phyloP scores from a whole-genome alignment of 1,139 yeast species.

The Geotrichum fermentans region DNA sequence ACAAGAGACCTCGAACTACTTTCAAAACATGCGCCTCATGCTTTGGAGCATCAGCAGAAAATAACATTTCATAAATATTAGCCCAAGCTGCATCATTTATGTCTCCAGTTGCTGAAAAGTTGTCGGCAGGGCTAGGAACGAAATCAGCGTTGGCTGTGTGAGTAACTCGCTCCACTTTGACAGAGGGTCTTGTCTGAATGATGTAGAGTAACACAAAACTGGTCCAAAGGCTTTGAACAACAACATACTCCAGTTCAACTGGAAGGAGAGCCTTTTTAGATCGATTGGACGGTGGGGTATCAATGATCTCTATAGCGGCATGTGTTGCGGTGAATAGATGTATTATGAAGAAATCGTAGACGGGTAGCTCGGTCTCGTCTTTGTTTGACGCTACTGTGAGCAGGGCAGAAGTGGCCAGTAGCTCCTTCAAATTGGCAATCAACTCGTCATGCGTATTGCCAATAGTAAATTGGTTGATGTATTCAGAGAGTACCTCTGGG shows the following conservation, averaged over 20 bases:
- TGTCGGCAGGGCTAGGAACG: neutral
- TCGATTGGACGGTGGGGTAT: neutral
- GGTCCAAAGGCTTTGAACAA: slow-evolving; percentile 27
- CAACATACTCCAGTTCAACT: slow-evolving; percentile 15
- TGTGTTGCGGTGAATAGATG: slow-evolving; percentile 34
- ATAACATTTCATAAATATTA: slow-evolving; percentile 5
- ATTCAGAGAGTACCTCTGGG: slow-evolving; percentile 1
- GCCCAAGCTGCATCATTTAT: slow-evolving; percentile 14
- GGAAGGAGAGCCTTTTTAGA: slow-evolving; percentile 22
- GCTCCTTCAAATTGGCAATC: slow-evolving; percentile 18
- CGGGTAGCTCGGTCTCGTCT: slow-evolving; percentile 22
- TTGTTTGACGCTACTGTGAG: slow-evolving; percentile 29
- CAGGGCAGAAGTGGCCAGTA: slow-evolving; percentile 27
- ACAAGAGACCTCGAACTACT: slow-evolving; percentile 30
- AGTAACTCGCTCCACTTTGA: slow-evolving; percentile 23
- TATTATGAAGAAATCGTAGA: slow-evolving; percentile 32
- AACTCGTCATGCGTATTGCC: slow-evolving; percentile 9
- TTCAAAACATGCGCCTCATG: slow-evolving; percentile 30
- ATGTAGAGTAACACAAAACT: slow-evolving; percentile 26
- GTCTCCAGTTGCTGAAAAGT: neutral
- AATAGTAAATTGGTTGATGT: slow-evolving; percentile 3
- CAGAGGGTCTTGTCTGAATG: slow-evolving; percentile 27
- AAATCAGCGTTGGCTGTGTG: slow-evolving; percentile 8
- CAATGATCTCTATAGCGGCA: slow-evolving; percentile 30
- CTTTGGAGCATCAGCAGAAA: neutral